Evolutionary conservation across 768 basidiomycete genomes (phyloP).

Genomic region (Rubroboletus pulcherrimus): DNA sequence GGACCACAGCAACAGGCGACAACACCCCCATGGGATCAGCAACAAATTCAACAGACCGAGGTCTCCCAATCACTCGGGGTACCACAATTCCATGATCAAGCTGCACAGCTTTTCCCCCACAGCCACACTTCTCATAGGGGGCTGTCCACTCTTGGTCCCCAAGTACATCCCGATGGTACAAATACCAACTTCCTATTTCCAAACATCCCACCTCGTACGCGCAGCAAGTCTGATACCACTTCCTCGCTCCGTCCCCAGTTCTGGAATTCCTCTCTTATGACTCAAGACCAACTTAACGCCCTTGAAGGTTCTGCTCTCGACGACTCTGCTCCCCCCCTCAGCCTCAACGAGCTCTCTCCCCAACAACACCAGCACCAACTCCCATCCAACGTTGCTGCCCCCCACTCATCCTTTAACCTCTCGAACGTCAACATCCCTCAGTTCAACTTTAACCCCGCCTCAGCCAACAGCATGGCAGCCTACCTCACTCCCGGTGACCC

Average conservation of each 20-base stretch:
- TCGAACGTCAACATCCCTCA: slow-evolving; percentile 24
- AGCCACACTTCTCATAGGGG: slow-evolving; percentile 36
- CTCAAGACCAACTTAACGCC: slow-evolving; percentile 33
- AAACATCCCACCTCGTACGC: slow-evolving; percentile 38
- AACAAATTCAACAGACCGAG: slow-evolving; percentile 35
- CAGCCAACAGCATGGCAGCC: slow-evolving; percentile 36
- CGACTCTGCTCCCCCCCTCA: slow-evolving; percentile 31
- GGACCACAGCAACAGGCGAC: slow-evolving; percentile 32
- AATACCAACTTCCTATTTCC: slow-evolving; percentile 39
- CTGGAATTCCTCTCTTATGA: slow-evolving; percentile 44
- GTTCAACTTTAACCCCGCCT: slow-evolving; percentile 34
- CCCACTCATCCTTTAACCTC: slow-evolving; percentile 29
- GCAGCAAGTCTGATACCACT: slow-evolving; percentile 61
- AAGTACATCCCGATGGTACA: slow-evolving; percentile 33
- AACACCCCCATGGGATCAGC: slow-evolving; percentile 35
- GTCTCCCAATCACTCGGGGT: slow-evolving; percentile 29
- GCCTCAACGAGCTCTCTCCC: slow-evolving; percentile 28
- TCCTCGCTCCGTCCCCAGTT: slow-evolving; percentile 46
- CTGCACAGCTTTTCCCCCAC: slow-evolving; percentile 30
- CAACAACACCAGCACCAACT: slow-evolving; percentile 28
- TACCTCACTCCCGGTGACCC: slow-evolving; percentile 35
- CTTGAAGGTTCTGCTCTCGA: slow-evolving; percentile 38
- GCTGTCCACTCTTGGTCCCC: slow-evolving; percentile 34
- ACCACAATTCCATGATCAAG: slow-evolving; percentile 26
- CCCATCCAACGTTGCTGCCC: slow-evolving; percentile 19